Base-by-base conservation (phyloP, 768 basidiomycete species). In the Neoboletus brunneissimus region DNA sequence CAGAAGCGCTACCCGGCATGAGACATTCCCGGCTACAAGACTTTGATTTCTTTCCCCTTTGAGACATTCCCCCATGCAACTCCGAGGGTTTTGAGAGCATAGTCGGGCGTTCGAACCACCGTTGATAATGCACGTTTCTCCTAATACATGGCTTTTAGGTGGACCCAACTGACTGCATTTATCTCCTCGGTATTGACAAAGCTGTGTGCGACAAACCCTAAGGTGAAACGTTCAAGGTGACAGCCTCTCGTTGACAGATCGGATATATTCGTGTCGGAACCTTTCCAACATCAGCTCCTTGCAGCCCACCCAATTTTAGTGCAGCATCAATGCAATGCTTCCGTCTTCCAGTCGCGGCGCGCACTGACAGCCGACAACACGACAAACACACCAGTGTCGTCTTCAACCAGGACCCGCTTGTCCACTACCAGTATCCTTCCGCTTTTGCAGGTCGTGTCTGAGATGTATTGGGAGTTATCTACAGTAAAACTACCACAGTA, bases 161-260 rank as follows among this genome's bases (percentile, higher is more conserved):
- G 48, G 48, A 18, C 25, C 32, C 35, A 13, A 18, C 16, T 4
- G 23, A 42, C 7, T 22, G 5, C 22, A 48, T 25, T 48, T 48
- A 59, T 64, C 54, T 55, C 62, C 62, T 66, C 60, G 56, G 55
- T 62, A 41, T 52, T 57, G 25, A 58, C 45, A 55, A 59, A 22
- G 54, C 64, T 63, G 54, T 65, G 59, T 37, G 16, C 35, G 41
- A 56, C 51, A 53, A 53, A 18, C 11, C 46, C n/a, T 56, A n/a
- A n/a, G n/a, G n/a, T 67, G 64, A 65, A 65, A 65, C 65, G 18
- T 38, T 20, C 43, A 48, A 48, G 9, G 3, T 58, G 59, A 54
- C 55, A 53, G 18, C 51, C 3, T 9, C 27, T 42, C 51, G 42
- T 51, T 55, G 58, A 55, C 58, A 60, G 15, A 5, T 58, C 63